Evolutionary conservation across 179 eudicot genomes (phyloP).

Genomic region (Carnegiea gigantea): DNA sequence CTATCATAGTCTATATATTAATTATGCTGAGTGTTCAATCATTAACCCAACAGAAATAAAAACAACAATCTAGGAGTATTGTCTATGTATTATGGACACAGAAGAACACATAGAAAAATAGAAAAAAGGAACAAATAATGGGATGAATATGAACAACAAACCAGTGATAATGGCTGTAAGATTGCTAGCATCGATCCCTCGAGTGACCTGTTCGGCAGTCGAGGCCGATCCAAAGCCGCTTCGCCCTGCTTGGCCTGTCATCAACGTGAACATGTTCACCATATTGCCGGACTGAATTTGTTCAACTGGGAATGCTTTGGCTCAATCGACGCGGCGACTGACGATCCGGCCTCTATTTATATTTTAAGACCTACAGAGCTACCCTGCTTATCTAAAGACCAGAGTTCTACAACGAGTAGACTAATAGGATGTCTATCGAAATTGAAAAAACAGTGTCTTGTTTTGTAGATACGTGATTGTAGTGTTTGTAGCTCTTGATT

Average conservation of each 20-base stretch:
- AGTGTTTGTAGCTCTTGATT: not conserved
- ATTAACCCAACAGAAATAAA: no score
- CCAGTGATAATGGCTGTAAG: constrained; percentile 77
- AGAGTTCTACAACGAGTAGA: not conserved
- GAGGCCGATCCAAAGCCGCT: constrained; percentile 74
- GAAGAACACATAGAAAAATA: not conserved
- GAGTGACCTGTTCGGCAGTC: constrained; percentile 70
- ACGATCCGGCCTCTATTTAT: no score
- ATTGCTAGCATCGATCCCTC: constrained; percentile 53
- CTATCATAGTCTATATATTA: no score
- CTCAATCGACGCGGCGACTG: no score
- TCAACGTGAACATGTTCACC: constrained; percentile 42
- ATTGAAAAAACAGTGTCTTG: not conserved
- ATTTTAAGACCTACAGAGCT: no score
- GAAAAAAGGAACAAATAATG: not conserved
- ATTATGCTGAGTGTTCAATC: not conserved
- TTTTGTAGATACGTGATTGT: not conserved
- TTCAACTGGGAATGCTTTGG: no score
- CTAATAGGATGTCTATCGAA: no score
- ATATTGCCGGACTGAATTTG: not conserved
- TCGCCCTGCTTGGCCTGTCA: constrained; percentile 60
- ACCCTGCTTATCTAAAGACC: no score
- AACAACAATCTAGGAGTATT: not conserved
- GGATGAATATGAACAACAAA: constrained; percentile 10
- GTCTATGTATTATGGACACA: not conserved